Evolutionary conservation across 2,329 filamentous ascomycete species (phyloP), one percentile per base, ranked within the genome.

Genomic region (Aureobasidium sp.): DNA sequence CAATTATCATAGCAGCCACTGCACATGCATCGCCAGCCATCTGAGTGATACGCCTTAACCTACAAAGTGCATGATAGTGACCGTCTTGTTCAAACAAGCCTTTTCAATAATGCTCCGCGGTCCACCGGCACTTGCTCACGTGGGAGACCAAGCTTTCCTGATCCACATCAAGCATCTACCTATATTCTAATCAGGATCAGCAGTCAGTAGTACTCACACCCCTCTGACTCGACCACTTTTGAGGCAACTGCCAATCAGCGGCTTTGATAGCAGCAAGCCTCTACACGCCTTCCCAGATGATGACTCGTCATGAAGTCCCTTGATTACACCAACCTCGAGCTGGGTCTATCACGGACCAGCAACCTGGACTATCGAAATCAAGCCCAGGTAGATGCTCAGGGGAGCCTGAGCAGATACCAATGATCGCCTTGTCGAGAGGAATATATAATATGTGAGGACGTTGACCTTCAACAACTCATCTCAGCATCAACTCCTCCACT

Each of bases 171-270:
- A 41, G 32, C 51, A 42, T 37, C 36, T 32, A 55, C 51, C 51
- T 55, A 29, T 55, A 32, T 26, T 37, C 26, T 41, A 55, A 55
- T 55, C 36, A 32, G 27, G 51, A 55, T 55, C 51, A 29, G 51
- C 36, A 42, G 26, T 42, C 23, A 55, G 37, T 55, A 53, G 37
- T 55, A 53, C 51, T 55, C 51, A 55, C 26, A 27, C 26, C 5
- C 32, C 3, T 36, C 15, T 55, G 51, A 55, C 51, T 41, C 51
- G 51, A 7, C 15, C 37, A 2, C 36, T 3, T 13, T 8, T 7
- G 15, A 12, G 4, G 6, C 2, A 20, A 17, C 37, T 42, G 17
- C 23, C 37, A 41, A 55, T 32, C 12, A 13, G 50, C 34, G 13
- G 12, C 50, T 39, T 34, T 1, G 32, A 17, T 34, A 39, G 13